These are phyloP conservation scores for Botryotinia narcissicola DNA, from an alignment of 2,329 filamentous ascomycete species.

Conservation along the genomic window DNA sequence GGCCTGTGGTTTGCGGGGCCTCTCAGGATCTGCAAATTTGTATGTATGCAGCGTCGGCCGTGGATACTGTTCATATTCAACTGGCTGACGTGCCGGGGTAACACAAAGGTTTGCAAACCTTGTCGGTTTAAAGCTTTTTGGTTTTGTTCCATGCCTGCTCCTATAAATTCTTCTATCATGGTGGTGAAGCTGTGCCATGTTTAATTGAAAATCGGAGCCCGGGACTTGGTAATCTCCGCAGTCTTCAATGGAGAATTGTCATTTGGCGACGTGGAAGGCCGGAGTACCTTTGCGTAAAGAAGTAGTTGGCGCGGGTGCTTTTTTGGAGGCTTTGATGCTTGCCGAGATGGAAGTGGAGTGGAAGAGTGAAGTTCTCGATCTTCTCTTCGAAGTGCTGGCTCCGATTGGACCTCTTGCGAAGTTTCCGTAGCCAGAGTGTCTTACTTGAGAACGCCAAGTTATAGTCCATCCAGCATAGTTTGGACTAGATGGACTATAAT, in stretches of 20 bases:
- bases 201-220: too few relatives aligned
- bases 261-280: too few relatives aligned
- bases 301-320: not conserved
- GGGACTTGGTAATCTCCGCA: too few relatives aligned
- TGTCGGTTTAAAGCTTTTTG: not conserved
- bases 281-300: too few relatives aligned
- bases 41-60: not conserved
- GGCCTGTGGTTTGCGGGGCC: conserved; percentile 65
- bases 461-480: not conserved
- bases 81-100: not conserved
- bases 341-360: not conserved
- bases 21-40: not conserved
- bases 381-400: not conserved
- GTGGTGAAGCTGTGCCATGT: too few relatives aligned
- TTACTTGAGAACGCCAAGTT: not conserved
- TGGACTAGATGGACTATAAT: not conserved
- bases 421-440: not conserved
- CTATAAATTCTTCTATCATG: not conserved
- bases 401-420: not conserved
- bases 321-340: not conserved
- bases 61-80: not conserved
- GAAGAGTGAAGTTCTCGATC: not conserved
- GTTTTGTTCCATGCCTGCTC: not conserved
- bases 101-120: not conserved
- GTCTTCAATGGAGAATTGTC: too few relatives aligned